A percentile compares a stretch with the other conserved stretches of the same genome.
phyloP scores from a whole-genome alignment of 2,329 filamentous ascomycete genomes.

The Colletotrichum sp. region DNA sequence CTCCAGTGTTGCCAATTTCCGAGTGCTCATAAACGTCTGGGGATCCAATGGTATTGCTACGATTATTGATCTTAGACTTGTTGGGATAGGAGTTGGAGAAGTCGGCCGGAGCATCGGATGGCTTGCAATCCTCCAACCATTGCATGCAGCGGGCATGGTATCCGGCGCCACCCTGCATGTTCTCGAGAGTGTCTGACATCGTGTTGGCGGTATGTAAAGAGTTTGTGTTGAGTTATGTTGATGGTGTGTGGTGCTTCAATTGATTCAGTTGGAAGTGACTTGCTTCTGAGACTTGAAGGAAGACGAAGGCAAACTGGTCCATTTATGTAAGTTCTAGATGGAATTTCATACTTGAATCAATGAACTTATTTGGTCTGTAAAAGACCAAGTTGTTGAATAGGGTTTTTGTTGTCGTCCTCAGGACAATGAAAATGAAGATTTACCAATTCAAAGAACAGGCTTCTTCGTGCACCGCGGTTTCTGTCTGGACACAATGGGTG shows the following conservation, averaged over 20 bases:
- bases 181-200: background rate
- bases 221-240: background rate
- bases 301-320: background rate
- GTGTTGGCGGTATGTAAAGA: background rate
- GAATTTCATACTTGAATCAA: background rate
- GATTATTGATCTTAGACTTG: background rate
- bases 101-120: background rate
- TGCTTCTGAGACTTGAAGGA: background rate
- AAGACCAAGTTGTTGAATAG: background rate
- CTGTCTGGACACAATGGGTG: background rate
- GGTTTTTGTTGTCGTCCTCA: background rate
- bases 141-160: background rate
- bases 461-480: background rate
- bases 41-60: background rate
- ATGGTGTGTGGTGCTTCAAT: background rate
- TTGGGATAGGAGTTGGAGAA: background rate
- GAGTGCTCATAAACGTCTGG: background rate
- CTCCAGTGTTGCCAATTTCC: background rate
- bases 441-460: background rate
- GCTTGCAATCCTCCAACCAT: background rate
- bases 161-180: background rate
- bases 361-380: background rate
- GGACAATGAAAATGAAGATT: background rate
- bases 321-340: background rate
- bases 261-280: background rate